These are phyloP conservation scores for Pneumocystis oryctolagi DNA, from an alignment of 1,139 yeast genomes.

Conservation along the genomic window DNA sequence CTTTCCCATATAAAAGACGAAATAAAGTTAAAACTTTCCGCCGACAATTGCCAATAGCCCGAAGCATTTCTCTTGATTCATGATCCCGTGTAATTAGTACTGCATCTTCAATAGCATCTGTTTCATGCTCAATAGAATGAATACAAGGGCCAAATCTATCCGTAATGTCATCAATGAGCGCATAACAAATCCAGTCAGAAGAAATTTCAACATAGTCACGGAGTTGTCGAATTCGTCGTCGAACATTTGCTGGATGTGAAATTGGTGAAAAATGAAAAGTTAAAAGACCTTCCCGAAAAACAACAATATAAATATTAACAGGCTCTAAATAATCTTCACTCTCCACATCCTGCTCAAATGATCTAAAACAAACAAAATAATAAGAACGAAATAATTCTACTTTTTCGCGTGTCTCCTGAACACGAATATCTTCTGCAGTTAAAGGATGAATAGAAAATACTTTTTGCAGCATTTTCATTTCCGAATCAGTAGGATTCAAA, in stretches of 20 bases:
- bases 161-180: constrained; percentile 82
- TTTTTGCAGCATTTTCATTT: constrained; percentile 48
- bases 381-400: constrained; percentile 62
- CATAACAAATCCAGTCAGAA: constrained; percentile 90
- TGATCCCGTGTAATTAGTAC: constrained; percentile 45
- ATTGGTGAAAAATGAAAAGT: constrained; percentile 79
- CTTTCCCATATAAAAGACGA: constrained; percentile 82
- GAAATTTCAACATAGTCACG: constrained; percentile 76
- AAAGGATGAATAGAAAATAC: constrained; percentile 75
- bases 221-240: constrained; percentile 81
- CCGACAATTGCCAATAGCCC: constrained; percentile 75
- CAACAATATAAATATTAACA: constrained; percentile 73
- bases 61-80: constrained; percentile 47
- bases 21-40: constrained; percentile 82
- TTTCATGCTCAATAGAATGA: constrained; percentile 73
- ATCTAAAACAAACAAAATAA: constrained; percentile 70
- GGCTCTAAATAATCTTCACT: constrained; percentile 77
- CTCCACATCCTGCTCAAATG: constrained; percentile 61
- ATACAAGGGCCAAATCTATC: constrained; percentile 89
- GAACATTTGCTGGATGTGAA: constrained; percentile 68
- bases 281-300: constrained; percentile 67
- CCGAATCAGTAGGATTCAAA: constrained; percentile 51
- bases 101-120: constrained; percentile 82
- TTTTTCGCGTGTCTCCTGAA: constrained; percentile 76
- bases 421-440: constrained; percentile 64